These are phyloP conservation scores for Hemisphaericaspora subhashii DNA, from an alignment of 1,139 yeast genomes.

Conservation along the genomic window DNA sequence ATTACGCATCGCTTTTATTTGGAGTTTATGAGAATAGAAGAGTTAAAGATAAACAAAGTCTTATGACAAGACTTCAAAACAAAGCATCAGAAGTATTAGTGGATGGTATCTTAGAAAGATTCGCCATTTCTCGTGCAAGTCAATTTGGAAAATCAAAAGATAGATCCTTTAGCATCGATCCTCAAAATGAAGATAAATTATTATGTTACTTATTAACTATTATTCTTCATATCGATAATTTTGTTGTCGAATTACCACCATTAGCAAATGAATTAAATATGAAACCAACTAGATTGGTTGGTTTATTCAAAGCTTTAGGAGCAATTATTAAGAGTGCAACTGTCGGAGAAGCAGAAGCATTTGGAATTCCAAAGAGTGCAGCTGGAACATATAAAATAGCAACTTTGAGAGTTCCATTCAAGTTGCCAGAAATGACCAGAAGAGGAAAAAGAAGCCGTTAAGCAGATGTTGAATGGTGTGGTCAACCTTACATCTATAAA, in stretches of 20 bases:
- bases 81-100: slow-evolving; percentile 71
- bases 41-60: slow-evolving; percentile 55
- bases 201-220: slow-evolving; percentile 75
- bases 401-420: slow-evolving; percentile 81
- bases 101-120: slow-evolving; percentile 71
- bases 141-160: slow-evolving; percentile 73
- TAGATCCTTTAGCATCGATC: slow-evolving; percentile 75
- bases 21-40: slow-evolving; percentile 80
- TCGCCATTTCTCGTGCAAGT: slow-evolving; percentile 65
- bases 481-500: too few relatives aligned
- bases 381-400: slow-evolving; percentile 79
- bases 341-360: slow-evolving; percentile 79
- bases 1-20: slow-evolving; percentile 74
- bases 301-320: slow-evolving; percentile 78
- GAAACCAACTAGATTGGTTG: slow-evolving; percentile 72
- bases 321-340: slow-evolving; percentile 75
- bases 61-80: slow-evolving; percentile 58
- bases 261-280: slow-evolving; percentile 82
- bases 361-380: slow-evolving; percentile 68
- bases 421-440: slow-evolving; percentile 79
- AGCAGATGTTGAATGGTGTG: too few relatives aligned
- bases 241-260: slow-evolving; percentile 73
- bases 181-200: slow-evolving; percentile 82
- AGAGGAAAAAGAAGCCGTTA: slow-evolving; percentile 33
- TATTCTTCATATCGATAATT: slow-evolving; percentile 74